Base-by-base conservation (phyloP, 192 early-diverging fungal genomes). In the Mycoemilia scoparia region DNA sequence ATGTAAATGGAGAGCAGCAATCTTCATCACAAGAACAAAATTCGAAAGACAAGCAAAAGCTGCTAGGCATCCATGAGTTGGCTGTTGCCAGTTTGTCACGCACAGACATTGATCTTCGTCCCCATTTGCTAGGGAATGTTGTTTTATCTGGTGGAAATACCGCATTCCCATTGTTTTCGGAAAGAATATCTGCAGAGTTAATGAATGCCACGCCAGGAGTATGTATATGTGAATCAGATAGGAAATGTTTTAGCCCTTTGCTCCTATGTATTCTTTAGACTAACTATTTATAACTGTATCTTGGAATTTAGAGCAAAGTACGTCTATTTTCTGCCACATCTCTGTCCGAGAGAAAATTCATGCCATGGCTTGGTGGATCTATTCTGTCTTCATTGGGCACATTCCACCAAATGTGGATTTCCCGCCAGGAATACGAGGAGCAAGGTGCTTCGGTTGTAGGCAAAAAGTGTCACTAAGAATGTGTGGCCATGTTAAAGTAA, bases 401-500 rank as follows among this genome's bases (percentile, higher is more conserved):
- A 0, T 99, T 99, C 71, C 90, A 95, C 47, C 95, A 95, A 62
- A 67, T 99, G 34, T 99, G 95, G 95, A 80, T 99, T 7, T 93
- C 89, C 17, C 81, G 79, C 43, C 67, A 84, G 14, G 89, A 99
- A 57, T 99, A 93, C 47, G 77, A 85, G 21, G 95, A 99, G 49
- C 64, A 69, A 22, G 84, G 84, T 29, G 67, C 77, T 19, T 60
- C 64, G 8, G 76, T 81, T 41, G 79, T 96, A 4, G 88, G 92
- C 51, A 88, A 82, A 41, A 84, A 81, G 34, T 81, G 78, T 43
- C 66, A 76, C 44, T 82, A 61, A 57, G n/a, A 28, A 33, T 13
- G 16, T 3, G 19, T 23, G 5, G 3, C 22, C 4, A 5, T 3
- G 21, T 3, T 31, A 4, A 19, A 8, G 38, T 23, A 40, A n/a